These are phyloP conservation scores for Gossypium turneri DNA, from an alignment of 345 rosid genomes.

Conservation along the genomic window DNA sequence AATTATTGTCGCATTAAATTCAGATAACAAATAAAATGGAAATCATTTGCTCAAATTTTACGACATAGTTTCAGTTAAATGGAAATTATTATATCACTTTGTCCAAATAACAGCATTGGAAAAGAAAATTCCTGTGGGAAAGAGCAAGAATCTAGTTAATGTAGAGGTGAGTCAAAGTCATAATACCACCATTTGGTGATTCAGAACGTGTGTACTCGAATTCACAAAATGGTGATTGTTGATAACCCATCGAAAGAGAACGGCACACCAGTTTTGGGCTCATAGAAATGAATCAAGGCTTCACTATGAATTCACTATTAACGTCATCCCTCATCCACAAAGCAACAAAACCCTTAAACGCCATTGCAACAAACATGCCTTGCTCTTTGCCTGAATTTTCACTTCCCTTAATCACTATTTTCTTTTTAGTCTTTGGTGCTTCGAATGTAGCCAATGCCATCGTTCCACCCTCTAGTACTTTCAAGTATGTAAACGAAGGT, in stretches of 20 bases:
- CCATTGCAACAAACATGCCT: not conserved
- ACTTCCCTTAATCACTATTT: not conserved
- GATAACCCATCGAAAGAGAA: slow-evolving; percentile 4
- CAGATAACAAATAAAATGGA: no score
- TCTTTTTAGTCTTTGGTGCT: not conserved
- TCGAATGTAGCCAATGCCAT: not conserved
- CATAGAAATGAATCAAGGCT: not conserved
- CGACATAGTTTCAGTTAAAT: no score
- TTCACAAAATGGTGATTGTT: not conserved
- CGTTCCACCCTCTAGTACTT: slow-evolving; percentile 5
- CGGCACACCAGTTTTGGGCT: not conserved
- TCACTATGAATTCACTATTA: not conserved
- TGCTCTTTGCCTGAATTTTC: not conserved
- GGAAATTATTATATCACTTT: no score
- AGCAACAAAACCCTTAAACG: not conserved
- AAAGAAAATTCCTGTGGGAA: not conserved
- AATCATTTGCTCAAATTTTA: no score
- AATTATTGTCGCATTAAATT: not conserved
- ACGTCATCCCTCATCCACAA: not conserved
- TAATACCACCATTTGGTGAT: not conserved
- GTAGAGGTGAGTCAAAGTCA: not conserved
- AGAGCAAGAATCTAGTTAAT: not conserved
- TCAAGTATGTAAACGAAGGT: slow-evolving; percentile 8
- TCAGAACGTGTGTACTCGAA: not conserved
- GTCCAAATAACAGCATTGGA: no score